phyloP scores from a whole-genome alignment of 2,329 filamentous ascomycete species.

The Alternaria alternata region DNA sequence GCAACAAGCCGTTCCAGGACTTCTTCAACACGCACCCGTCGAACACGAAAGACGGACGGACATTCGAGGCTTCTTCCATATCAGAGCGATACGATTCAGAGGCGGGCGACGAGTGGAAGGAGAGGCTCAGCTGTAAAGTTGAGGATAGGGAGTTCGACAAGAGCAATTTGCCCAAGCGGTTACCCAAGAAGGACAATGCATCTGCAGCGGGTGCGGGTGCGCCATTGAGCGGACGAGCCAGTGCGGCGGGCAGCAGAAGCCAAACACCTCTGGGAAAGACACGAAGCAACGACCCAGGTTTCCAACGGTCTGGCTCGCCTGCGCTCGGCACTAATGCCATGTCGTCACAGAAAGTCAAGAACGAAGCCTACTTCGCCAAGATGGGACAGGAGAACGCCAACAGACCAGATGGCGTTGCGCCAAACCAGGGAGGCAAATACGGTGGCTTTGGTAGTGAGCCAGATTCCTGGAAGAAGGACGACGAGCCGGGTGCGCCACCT shows the following conservation, averaged over 20 bases:
- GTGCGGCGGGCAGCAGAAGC: slow-evolving; percentile 47
- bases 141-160: slow-evolving; percentile 88
- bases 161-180: slow-evolving; percentile 64
- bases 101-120: slow-evolving; percentile 94
- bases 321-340: slow-evolving; percentile 51
- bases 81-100: slow-evolving; percentile 89
- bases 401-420: slow-evolving; percentile 76
- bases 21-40: slow-evolving; percentile 75
- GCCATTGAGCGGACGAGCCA: slow-evolving; percentile 45
- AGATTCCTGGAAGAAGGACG: slow-evolving; percentile 57
- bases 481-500: slow-evolving; percentile 61
- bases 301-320: slow-evolving; percentile 48
- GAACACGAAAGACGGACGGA: slow-evolving; percentile 56
- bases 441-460: slow-evolving; percentile 86
- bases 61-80: slow-evolving; percentile 88
- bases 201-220: slow-evolving; percentile 34
- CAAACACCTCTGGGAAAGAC: slow-evolving; percentile 51
- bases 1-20: slow-evolving; percentile 84
- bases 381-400: slow-evolving; percentile 84
- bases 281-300: slow-evolving; percentile 39
- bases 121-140: slow-evolving; percentile 84
- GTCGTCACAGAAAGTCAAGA: slow-evolving; percentile 63
- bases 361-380: slow-evolving; percentile 90
- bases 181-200: slow-evolving; percentile 45
- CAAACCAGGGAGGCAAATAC: slow-evolving; percentile 92